Evolutionary conservation across 352 stramenopile genomes (phyloP).

Genomic region (Phytophthora pinifolia): DNA sequence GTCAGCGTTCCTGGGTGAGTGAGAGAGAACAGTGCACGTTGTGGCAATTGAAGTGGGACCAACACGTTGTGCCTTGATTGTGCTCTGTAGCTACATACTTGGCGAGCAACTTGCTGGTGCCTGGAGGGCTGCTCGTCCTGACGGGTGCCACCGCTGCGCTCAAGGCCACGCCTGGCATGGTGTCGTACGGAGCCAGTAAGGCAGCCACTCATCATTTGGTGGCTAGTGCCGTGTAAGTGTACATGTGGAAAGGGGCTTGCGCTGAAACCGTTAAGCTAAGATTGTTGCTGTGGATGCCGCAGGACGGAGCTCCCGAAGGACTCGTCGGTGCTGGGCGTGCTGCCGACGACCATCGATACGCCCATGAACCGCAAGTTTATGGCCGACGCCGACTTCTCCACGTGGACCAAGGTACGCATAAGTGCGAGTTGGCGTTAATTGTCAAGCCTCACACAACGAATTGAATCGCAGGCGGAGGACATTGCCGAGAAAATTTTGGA

Average conservation of each 20-base stretch:
- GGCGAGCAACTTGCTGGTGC: slow-evolving; percentile 60
- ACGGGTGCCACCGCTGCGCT: slow-evolving; percentile 82
- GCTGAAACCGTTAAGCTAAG: not conserved
- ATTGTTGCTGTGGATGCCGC: slow-evolving; percentile 2
- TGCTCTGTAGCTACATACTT: slow-evolving; percentile 71
- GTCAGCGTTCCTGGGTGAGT: slow-evolving; percentile 68
- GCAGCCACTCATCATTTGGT: slow-evolving; percentile 89
- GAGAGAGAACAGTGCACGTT: not conserved
- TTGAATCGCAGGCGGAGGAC: slow-evolving; percentile 44
- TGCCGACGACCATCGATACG: slow-evolving; percentile 86
- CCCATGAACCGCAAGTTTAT: slow-evolving; percentile 90
- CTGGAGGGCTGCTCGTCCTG: slow-evolving; percentile 76
- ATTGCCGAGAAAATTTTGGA: slow-evolving; percentile 81
- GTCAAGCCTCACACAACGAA: slow-evolving; percentile 4
- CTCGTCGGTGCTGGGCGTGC: slow-evolving; percentile 60
- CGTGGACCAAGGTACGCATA: slow-evolving; percentile 68
- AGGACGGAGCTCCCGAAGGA: slow-evolving; percentile 58
- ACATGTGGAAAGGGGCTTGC: not conserved
- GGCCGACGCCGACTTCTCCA: slow-evolving; percentile 80
- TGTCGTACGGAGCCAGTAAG: slow-evolving; percentile 90
- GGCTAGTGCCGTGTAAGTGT: slow-evolving; percentile 73
- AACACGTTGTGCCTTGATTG: slow-evolving; percentile 1
- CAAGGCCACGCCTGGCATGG: slow-evolving; percentile 77
- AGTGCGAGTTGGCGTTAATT: not conserved
- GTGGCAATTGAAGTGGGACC: not conserved